Conservation (phyloP, 2,329 filamentous ascomycete genomes). For the Neofusicoccum kwambonambiense region DNA sequence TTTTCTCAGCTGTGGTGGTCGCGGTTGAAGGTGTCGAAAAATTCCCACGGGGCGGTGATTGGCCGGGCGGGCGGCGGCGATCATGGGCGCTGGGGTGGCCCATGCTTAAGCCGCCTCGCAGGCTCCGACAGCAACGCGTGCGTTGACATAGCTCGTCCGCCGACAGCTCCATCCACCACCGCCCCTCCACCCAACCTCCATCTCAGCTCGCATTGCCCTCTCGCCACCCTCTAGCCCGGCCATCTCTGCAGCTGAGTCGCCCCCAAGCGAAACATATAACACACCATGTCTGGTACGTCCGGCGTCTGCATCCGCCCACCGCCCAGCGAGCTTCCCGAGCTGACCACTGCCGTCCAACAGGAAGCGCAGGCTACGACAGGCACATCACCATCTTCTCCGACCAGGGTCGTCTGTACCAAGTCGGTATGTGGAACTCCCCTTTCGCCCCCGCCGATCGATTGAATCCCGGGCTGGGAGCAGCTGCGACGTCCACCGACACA, state of each 20-base stretch:
- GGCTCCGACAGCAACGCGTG: constrained; percentile 19
- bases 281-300: constrained; percentile 43
- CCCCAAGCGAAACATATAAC: not conserved
- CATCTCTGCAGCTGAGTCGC: not conserved
- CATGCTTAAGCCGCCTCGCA: constrained; percentile 1
- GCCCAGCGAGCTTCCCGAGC: constrained; percentile 24
- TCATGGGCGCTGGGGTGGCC: constrained; percentile 3
- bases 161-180: constrained; percentile 15
- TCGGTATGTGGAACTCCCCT: constrained; percentile 40
- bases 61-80: not conserved
- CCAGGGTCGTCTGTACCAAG: constrained; percentile 97
- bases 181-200: not conserved
- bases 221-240: not conserved
- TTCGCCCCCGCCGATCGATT: not conserved
- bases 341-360: constrained; percentile 45
- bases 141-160: constrained; percentile 18
- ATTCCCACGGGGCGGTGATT: constrained; percentile 14
- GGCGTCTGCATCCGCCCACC: not conserved
- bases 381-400: constrained; percentile 99
- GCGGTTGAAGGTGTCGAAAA: constrained; percentile 1
- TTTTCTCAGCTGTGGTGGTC: not conserved
- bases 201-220: not conserved
- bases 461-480: too few species aligned
- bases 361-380: constrained; percentile 89
- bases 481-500: not conserved